Evolutionary conservation across 805 yeast genomes (phyloP), one percentile per base, ranked within the genome.

Genomic region (Ogataea parapolymorpha): DNA sequence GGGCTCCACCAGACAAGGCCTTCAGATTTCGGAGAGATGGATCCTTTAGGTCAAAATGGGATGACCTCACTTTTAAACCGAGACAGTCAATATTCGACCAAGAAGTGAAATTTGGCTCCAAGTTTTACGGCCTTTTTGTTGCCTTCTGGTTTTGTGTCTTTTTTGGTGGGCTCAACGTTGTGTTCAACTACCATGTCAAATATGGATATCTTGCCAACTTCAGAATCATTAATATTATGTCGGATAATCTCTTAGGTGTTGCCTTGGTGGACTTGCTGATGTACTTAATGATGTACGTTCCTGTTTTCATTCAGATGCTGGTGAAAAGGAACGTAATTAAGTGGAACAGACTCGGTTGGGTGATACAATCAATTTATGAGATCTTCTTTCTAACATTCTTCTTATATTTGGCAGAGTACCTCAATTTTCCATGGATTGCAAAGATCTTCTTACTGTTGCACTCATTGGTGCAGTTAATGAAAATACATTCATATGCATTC

Each of bases 401-500:
- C 67, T 56, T 81, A 31, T 62, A 68, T 48, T 69, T 78, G 54
- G 78, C 93, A 4, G 77, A 81, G 32, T 58, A 58, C 35, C 61
- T 67, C 58, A 66, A 72, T 29, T 85, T 75, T 54, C 88, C 95
- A 10, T 93, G 99, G 99, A 85, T 90, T 36, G 95, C 88, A 2
- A 80, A 81, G 56, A 90, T 90, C 31, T 93, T 87, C 55, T 65
- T 93, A 47, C 75, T 87, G 45, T 67, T 93, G 37, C 99, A 93
- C 59, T 78, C 89, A 9, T 68, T 88, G 35, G 98, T 93, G 2
- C 68, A 89, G 49, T 59, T 95, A 52, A 93, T 93, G 99, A 93
- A 93, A 60, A 83, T 84, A 79, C 98, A 93, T 61, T 89, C 98
- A 2, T 93, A 82, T 59, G 87, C 87, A 2, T 89, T 85, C 56